Conservation (phyloP, 1,284 basidiomycete species). For the Microstroma glucosiphilum region DNA sequence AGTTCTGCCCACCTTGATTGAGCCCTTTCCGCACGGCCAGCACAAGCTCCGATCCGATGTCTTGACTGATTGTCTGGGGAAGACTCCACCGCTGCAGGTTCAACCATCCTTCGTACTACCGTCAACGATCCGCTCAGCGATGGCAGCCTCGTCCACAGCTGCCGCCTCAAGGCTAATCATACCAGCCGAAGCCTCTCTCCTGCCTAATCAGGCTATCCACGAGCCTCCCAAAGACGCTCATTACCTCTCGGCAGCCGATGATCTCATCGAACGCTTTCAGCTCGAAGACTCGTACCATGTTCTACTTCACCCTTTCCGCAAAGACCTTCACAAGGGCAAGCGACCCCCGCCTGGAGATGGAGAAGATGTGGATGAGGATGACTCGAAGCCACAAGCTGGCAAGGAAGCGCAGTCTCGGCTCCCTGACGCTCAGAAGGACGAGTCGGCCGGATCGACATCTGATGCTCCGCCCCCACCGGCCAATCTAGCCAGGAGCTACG, state of each 20-base stretch:
- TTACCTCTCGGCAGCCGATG: conserved; percentile 1
- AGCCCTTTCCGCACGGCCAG: no score
- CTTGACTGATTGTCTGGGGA: no score
- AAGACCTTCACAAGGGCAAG: background rate
- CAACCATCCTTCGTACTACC: no score
- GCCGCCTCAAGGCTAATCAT: background rate
- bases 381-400: background rate
- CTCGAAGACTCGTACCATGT: conserved; percentile 2
- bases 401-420: background rate
- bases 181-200: background rate
- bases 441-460: background rate
- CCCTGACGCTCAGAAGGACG: background rate
- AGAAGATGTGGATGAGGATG: background rate
- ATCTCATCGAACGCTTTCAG: conserved; percentile 4
- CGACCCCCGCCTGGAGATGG: background rate
- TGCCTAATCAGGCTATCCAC: conserved; percentile 1
- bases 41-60: no score
- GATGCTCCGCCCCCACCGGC: background rate
- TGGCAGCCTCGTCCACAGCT: no score
- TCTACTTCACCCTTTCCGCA: conserved; percentile 4
- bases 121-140: no score
- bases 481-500: background rate
- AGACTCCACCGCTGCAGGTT: no score
- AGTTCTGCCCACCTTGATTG: no score
- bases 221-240: background rate